A percentile compares a stretch with the other conserved stretches of the same genome.
Evolutionary conservation across 805 yeast genomes (phyloP).

Genomic region (Barnettozyma pratensis): DNA sequence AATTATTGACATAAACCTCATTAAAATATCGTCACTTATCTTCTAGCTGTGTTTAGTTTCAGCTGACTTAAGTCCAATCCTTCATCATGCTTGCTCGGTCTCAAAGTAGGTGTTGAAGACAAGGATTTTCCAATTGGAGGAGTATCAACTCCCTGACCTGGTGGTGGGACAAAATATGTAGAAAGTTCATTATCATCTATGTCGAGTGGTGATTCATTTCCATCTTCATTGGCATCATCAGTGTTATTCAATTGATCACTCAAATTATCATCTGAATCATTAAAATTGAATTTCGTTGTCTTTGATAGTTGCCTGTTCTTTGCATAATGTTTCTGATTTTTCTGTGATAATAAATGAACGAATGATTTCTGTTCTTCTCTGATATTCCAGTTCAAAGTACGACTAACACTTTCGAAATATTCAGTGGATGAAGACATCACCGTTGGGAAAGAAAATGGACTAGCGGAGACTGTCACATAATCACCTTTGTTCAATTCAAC

Average conservation of each 20-base stretch:
- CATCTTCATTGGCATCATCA: conserved; percentile 18
- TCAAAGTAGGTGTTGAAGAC: conserved; percentile 15
- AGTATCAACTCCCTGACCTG: conserved; percentile 24
- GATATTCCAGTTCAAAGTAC: conserved; percentile 90
- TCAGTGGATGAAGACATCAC: conserved; percentile 71
- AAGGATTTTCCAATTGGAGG: conserved; percentile 15
- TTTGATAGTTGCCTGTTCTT: conserved; percentile 20
- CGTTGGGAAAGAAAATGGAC: conserved; percentile 92
- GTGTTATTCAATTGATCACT: conserved; percentile 12
- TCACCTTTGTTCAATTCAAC: conserved; percentile 80
- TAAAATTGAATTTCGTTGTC: conserved; percentile 23
- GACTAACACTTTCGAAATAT: conserved; percentile 76
- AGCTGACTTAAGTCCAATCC: background rate
- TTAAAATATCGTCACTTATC: background rate
- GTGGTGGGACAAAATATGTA: conserved; percentile 21
- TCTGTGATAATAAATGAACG: conserved; percentile 51
- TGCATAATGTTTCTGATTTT: conserved; percentile 44
- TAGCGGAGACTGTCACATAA: conserved; percentile 78
- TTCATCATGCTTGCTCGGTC: conserved; percentile 9
- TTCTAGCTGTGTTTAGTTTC: background rate
- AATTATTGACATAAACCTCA: background rate
- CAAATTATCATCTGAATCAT: conserved; percentile 19
- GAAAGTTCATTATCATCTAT: conserved; percentile 24
- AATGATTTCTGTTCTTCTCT: conserved; percentile 86
- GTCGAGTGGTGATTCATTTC: conserved; percentile 23